These are phyloP conservation scores for Komagataella populi DNA, from an alignment of 805 yeast genomes.

Conservation along the genomic window DNA sequence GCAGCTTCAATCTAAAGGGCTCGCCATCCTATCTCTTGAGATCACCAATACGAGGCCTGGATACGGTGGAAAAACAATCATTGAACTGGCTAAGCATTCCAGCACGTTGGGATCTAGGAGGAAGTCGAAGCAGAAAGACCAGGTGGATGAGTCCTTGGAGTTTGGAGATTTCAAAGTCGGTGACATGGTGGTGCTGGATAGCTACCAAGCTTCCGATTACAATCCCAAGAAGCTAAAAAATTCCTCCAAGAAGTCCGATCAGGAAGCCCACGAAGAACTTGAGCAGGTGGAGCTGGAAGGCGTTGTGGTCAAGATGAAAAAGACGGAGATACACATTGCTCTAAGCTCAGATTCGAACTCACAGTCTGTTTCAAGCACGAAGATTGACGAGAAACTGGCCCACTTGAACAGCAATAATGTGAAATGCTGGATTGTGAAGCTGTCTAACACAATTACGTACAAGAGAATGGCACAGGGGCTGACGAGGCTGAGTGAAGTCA, in stretches of 20 bases:
- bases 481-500: slow-evolving; percentile 44
- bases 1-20: slow-evolving; percentile 53
- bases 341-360: slow-evolving; percentile 23
- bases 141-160: slow-evolving; percentile 12
- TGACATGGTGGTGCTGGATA: slow-evolving; percentile 58
- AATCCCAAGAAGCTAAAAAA: slow-evolving; percentile 13
- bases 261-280: slow-evolving; percentile 12
- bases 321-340: slow-evolving; percentile 38
- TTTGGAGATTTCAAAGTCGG: slow-evolving; percentile 53
- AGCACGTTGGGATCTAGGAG: slow-evolving; percentile 9
- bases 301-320: slow-evolving; percentile 45
- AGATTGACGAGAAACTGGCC: slow-evolving; percentile 35
- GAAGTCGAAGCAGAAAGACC: background rate
- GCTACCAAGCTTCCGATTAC: slow-evolving; percentile 18
- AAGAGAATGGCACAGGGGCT: slow-evolving; percentile 70
- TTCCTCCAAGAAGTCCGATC: slow-evolving; percentile 14
- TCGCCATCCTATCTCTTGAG: slow-evolving; percentile 58
- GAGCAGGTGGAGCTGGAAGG: slow-evolving; percentile 32
- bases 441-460: slow-evolving; percentile 58
- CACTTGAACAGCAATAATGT: slow-evolving; percentile 26
- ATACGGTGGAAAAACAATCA: slow-evolving; percentile 57
- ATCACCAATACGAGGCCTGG: slow-evolving; percentile 60
- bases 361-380: slow-evolving; percentile 8
- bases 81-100: slow-evolving; percentile 48
- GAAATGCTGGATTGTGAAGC: slow-evolving; percentile 55